Percentiles rank a stretch among this genome's conserved stretches.
These are phyloP conservation scores for Aspergillus unguis DNA, from an alignment of 2,329 filamentous ascomycete genomes.

Conservation along the genomic window DNA sequence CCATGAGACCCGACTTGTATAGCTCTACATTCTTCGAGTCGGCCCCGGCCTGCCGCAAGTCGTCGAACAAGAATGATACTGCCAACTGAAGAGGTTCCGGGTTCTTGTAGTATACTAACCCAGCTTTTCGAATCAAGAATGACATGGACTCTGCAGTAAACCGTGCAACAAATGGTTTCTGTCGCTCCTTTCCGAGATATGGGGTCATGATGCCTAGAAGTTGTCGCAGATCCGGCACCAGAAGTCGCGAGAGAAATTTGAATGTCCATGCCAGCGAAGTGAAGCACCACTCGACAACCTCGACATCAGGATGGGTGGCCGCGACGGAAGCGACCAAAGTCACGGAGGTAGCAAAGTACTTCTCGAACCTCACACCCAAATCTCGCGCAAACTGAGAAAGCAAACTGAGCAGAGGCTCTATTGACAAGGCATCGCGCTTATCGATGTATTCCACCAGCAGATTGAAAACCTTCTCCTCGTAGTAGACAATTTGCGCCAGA, in stretches of 20 bases:
- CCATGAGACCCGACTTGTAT: conserved; percentile 87
- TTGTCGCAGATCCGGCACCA: conserved; percentile 80
- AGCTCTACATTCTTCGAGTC: conserved; percentile 45
- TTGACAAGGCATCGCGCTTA: conserved; percentile 69
- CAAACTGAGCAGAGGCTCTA: conserved; percentile 85
- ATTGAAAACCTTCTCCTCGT: conserved; percentile 80
- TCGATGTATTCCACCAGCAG: conserved; percentile 72
- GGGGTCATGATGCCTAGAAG: conserved; percentile 80
- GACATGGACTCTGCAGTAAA: conserved; percentile 95
- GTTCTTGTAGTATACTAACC: conserved; percentile 71
- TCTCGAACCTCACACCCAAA: conserved; percentile 80
- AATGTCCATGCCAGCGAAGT: conserved; percentile 91
- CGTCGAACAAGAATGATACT: conserved; percentile 67
- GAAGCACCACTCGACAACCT: conserved; percentile 98
- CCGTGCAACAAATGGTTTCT: conserved; percentile 81
- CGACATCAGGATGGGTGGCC: conserved; percentile 70
- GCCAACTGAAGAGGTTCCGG: conserved; percentile 64
- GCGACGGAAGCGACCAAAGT: conserved; percentile 74
- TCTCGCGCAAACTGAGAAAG: conserved; percentile 94
- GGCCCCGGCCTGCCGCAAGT: conserved; percentile 50
- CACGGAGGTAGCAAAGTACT: conserved; percentile 75
- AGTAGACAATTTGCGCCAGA: conserved; percentile 85
- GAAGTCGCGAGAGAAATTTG: conserved; percentile 87
- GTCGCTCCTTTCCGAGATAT: conserved; percentile 75
- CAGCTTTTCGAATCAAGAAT: conserved; percentile 87